phyloP scores from a whole-genome alignment of 2,329 filamentous ascomycete genomes.

The Penicillium sp. region DNA sequence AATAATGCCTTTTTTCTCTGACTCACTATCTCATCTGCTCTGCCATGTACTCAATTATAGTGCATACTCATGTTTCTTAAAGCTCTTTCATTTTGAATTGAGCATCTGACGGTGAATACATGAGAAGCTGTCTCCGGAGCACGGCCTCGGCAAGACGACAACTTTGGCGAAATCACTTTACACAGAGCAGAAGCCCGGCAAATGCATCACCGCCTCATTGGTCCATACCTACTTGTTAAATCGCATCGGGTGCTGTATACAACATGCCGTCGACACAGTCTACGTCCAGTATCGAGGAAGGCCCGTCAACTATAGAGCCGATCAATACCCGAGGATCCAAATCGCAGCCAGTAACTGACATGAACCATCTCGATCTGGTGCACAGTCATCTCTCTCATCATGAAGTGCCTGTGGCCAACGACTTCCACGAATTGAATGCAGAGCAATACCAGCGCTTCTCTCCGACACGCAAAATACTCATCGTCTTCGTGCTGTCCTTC shows the following conservation, averaged over 20 bases:
- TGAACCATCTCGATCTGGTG: constrained; percentile 28
- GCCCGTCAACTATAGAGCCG: constrained; percentile 7
- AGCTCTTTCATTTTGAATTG: constrained; percentile 3
- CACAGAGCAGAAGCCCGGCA: not conserved
- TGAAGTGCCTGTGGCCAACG: constrained; percentile 26
- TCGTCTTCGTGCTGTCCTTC: constrained; percentile 65
- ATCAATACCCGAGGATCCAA: constrained; percentile 12
- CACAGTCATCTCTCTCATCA: constrained; percentile 33
- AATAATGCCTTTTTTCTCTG: constrained; percentile 7
- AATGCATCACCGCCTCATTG: not conserved
- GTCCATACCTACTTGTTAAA: not conserved
- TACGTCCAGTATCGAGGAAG: constrained; percentile 14
- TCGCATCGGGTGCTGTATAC: not conserved
- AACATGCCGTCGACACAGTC: constrained; percentile 13
- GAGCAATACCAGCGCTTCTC: constrained; percentile 62
- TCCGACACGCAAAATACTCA: constrained; percentile 56
- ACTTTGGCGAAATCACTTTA: not conserved
- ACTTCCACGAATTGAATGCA: constrained; percentile 43
- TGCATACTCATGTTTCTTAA: not conserved
- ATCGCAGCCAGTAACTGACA: constrained; percentile 11
- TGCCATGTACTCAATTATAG: not conserved
- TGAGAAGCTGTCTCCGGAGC: not conserved
- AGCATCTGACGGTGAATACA: not conserved
- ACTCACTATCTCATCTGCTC: constrained; percentile 10
- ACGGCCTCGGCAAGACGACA: constrained; percentile 9